Evolutionary conservation across 2,329 filamentous ascomycete species (phyloP).

Genomic region (Paraconiothyrium sp.): DNA sequence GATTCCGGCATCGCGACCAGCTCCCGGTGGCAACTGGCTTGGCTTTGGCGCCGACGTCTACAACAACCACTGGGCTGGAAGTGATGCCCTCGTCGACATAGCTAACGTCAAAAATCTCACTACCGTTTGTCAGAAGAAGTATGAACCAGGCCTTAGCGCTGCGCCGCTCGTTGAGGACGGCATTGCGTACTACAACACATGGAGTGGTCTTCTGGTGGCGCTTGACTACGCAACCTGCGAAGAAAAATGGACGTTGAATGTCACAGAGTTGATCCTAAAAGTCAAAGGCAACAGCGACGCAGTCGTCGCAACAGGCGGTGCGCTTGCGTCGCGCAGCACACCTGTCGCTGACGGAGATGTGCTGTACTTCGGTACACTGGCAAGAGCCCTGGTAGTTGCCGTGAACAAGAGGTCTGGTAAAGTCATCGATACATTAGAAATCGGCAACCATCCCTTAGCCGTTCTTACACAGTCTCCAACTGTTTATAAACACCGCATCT

Average conservation of each 20-base stretch:
- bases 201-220: constrained; percentile 9
- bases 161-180: constrained; percentile 9
- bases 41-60: constrained; percentile 12
- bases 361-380: constrained; percentile 10
- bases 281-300: constrained; percentile 8
- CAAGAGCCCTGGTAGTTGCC: constrained; percentile 4
- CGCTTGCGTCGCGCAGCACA: constrained; percentile 7
- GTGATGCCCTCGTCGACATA: constrained; percentile 3
- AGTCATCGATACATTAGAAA: constrained; percentile 7
- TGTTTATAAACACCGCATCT: constrained; percentile 8
- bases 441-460: constrained; percentile 2
- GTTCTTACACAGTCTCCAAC: constrained; percentile 12
- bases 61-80: constrained; percentile 14
- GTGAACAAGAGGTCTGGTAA: constrained; percentile 1
- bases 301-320: not conserved
- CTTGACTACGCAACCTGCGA: constrained; percentile 13
- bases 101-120: not conserved
- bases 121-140: constrained; percentile 8
- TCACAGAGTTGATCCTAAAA: constrained; percentile 8
- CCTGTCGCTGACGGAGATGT: constrained; percentile 11
- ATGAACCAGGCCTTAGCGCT: constrained; percentile 5
- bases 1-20: constrained; percentile 7
- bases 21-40: constrained; percentile 11
- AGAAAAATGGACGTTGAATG: constrained; percentile 4
- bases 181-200: constrained; percentile 10